phyloP scores from a whole-genome alignment of 257 asterid species.

The Solanum piurae region DNA sequence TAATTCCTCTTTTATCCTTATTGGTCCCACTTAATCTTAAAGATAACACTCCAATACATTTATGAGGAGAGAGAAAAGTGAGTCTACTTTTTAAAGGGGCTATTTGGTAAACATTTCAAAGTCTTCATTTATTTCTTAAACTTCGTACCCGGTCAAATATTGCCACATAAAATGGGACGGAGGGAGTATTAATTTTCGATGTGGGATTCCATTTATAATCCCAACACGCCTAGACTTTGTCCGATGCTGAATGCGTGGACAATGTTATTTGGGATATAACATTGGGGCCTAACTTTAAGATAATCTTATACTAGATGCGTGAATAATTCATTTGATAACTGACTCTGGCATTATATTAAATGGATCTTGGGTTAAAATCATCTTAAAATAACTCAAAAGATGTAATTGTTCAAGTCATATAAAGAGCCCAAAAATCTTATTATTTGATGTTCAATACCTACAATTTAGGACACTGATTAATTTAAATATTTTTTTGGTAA shows the following conservation, averaged over 20 bases:
- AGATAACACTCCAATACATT: too few relatives aligned
- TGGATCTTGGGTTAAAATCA: background rate
- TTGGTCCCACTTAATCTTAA: too few relatives aligned
- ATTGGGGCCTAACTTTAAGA: background rate
- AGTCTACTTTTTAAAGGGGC: too few relatives aligned
- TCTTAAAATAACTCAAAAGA: background rate
- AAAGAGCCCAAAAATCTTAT: background rate
- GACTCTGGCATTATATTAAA: background rate
- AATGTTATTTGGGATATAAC: background rate
- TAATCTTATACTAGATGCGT: background rate
- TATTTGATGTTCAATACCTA: background rate
- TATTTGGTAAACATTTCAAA: too few relatives aligned
- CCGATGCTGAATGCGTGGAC: background rate
- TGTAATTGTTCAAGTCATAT: background rate
- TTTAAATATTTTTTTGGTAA: too few relatives aligned
- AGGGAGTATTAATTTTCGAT: background rate
- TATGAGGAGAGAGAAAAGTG: too few relatives aligned
- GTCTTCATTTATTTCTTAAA: too few relatives aligned
- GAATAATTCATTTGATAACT: background rate
- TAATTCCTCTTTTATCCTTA: too few relatives aligned
- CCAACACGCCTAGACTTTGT: background rate
- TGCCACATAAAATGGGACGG: too few relatives aligned
- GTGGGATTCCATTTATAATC: background rate
- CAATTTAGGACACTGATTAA: background rate
- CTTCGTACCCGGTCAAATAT: too few relatives aligned